Conservation (phyloP, 1,284 basidiomycete genomes). For the Leccinum solheimii region DNA sequence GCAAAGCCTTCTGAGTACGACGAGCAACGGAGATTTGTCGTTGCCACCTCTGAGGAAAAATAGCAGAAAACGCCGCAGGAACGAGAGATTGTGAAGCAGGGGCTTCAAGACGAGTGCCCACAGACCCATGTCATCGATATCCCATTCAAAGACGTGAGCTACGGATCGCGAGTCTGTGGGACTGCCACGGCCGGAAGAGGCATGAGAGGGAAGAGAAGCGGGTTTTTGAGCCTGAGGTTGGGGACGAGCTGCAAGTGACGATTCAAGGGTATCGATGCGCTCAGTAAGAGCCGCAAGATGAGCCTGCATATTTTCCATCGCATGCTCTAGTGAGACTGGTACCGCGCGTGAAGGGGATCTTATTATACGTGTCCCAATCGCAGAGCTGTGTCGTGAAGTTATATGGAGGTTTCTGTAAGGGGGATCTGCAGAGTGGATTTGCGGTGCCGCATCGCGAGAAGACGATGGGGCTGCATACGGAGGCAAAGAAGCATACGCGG, state of each 20-base stretch:
- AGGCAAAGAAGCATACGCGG: conserved; percentile 39
- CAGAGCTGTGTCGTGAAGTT: conserved; percentile 32
- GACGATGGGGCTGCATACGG: conserved; percentile 41
- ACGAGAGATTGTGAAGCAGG: conserved; percentile 48
- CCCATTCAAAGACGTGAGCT: conserved; percentile 48
- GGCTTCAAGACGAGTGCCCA: conserved; percentile 75
- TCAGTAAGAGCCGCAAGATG: conserved; percentile 90
- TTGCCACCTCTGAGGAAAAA: conserved; percentile 58
- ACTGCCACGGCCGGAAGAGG: conserved; percentile 42
- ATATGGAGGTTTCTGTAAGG: conserved; percentile 32
- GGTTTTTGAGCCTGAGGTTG: conserved; percentile 39
- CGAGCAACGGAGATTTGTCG: conserved; percentile 59
- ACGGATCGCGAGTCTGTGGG: conserved; percentile 36
- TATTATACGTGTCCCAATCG: conserved; percentile 34
- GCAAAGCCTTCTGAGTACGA: conserved; percentile 68
- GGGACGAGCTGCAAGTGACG: conserved; percentile 40
- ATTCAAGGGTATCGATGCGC: conserved; percentile 77
- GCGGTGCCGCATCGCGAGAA: conserved; percentile 40
- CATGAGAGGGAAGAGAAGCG: conserved; percentile 39
- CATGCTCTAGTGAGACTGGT: conserved; percentile 57
- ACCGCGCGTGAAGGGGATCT: conserved; percentile 44
- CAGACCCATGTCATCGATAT: conserved; percentile 73
- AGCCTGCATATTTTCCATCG: conserved; percentile 82
- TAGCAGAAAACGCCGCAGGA: conserved; percentile 46
- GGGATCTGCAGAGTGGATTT: conserved; percentile 40